Evolutionary conservation across 1,284 basidiomycete species (phyloP).

Genomic region (Pisolithus thermaeus): DNA sequence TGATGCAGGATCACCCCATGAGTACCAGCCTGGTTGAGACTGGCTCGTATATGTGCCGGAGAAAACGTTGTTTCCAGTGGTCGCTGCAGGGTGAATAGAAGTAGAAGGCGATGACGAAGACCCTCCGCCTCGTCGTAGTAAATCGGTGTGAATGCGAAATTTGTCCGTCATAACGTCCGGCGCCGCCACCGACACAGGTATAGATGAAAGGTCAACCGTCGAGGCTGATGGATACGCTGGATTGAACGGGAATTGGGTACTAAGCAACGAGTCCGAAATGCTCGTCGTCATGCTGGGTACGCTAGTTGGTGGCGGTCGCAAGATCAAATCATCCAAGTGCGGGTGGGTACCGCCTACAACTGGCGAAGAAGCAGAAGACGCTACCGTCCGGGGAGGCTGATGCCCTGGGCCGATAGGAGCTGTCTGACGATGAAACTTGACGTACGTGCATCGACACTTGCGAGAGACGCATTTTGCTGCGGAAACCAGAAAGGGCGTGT

Average conservation of each 20-base stretch:
- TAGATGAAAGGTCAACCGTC: constrained; percentile 14
- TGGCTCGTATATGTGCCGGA: constrained; percentile 13
- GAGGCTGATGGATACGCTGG: constrained; percentile 17
- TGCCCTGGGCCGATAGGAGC: constrained; percentile 70
- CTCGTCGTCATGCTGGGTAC: constrained; percentile 20
- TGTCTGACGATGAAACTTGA: constrained; percentile 81
- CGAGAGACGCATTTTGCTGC: constrained; percentile 74
- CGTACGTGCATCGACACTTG: constrained; percentile 74
- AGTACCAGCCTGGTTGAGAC: constrained; percentile 15
- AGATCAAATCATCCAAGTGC: constrained; percentile 33
- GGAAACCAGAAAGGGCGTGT: background rate
- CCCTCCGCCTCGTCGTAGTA: constrained; percentile 30
- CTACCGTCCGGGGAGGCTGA: constrained; percentile 30
- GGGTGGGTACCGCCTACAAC: constrained; percentile 7
- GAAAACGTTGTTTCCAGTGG: constrained; percentile 6
- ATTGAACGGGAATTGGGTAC: constrained; percentile 31
- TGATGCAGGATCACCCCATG: constrained; percentile 4
- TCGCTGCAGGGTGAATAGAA: constrained; percentile 6
- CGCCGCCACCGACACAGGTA: constrained; percentile 14
- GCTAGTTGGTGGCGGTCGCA: constrained; percentile 27
- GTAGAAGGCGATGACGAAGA: too few species aligned
- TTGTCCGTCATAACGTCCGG: constrained; percentile 40
- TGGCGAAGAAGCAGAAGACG: constrained; percentile 20
- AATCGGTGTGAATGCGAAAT: constrained; percentile 45
- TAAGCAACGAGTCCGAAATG: constrained; percentile 28